Evolutionary conservation across 495 filamentous ascomycete species (phyloP).

Genomic region (Aspergillus affinis): DNA sequence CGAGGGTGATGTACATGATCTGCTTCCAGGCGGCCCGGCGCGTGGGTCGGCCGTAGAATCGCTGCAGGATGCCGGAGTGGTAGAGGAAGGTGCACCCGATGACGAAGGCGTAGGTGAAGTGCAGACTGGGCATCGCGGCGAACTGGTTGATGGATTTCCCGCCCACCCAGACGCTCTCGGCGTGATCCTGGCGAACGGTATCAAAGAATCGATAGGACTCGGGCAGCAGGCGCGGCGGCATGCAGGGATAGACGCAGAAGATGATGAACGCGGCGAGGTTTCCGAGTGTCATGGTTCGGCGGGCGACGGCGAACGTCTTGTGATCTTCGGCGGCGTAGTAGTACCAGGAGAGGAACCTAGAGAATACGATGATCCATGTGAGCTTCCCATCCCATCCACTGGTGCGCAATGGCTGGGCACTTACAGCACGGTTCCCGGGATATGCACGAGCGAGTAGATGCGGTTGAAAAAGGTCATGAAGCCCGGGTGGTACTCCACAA

Average conservation of each 20-base stretch:
- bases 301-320: conserved; percentile 54
- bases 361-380: neutral
- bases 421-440: conserved; percentile 65
- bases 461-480: conserved; percentile 61
- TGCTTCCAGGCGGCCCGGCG: conserved; percentile 27
- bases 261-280: conserved; percentile 61
- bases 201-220: conserved; percentile 61
- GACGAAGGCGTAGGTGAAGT: conserved; percentile 60
- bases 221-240: conserved; percentile 63
- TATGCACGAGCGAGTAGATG: conserved; percentile 64
- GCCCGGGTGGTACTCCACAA: conserved; percentile 54
- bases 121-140: conserved; percentile 59
- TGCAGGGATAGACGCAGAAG: conserved; percentile 63
- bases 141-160: conserved; percentile 57
- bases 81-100: conserved; percentile 61
- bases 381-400: neutral
- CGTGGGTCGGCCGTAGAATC: conserved; percentile 35
- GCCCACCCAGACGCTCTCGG: conserved; percentile 59
- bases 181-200: conserved; percentile 61
- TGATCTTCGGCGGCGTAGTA: conserved; percentile 59
- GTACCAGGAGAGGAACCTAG: conserved; percentile 65
- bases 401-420: conserved; percentile 21
- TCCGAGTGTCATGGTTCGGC: conserved; percentile 62
- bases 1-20: conserved; percentile 47
- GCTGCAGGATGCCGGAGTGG: conserved; percentile 53